A percentile compares a stretch with the other conserved stretches of the same genome.
Evolutionary conservation across 805 yeast genomes (phyloP).

Genomic region (Saccharomycopsis sp.): DNA sequence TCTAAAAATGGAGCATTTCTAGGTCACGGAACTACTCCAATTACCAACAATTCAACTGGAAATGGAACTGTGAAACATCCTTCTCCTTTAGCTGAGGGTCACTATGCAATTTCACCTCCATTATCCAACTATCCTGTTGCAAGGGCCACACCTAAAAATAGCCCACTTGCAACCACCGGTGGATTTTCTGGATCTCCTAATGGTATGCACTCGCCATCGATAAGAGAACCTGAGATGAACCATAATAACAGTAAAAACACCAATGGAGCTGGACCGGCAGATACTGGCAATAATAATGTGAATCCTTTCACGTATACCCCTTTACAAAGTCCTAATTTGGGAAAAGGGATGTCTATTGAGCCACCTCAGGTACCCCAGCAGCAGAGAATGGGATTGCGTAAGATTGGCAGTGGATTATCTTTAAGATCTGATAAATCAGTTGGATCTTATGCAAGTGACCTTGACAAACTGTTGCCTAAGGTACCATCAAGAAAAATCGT

Average conservation of each 20-base stretch:
- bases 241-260: neutral
- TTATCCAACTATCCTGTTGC: neutral
- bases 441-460: neutral
- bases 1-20: neutral
- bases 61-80: neutral
- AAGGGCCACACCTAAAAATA: neutral
- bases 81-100: neutral
- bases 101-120: neutral
- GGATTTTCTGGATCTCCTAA: neutral
- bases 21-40: neutral
- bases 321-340: neutral
- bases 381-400: neutral
- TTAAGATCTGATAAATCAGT: neutral
- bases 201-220: neutral
- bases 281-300: neutral
- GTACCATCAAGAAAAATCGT: conserved; percentile 16
- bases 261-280: neutral
- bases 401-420: neutral
- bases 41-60: neutral
- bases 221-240: neutral
- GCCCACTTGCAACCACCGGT: neutral
- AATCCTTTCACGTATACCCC: conserved; percentile 1
- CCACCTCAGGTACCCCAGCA: neutral
- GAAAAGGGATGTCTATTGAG: neutral
- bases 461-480: conserved; percentile 8